A percentile compares a stretch with the other conserved stretches of the same genome.
Conservation (phyloP, 2,329 filamentous ascomycete species). For the Aureobasidium sp. region DNA sequence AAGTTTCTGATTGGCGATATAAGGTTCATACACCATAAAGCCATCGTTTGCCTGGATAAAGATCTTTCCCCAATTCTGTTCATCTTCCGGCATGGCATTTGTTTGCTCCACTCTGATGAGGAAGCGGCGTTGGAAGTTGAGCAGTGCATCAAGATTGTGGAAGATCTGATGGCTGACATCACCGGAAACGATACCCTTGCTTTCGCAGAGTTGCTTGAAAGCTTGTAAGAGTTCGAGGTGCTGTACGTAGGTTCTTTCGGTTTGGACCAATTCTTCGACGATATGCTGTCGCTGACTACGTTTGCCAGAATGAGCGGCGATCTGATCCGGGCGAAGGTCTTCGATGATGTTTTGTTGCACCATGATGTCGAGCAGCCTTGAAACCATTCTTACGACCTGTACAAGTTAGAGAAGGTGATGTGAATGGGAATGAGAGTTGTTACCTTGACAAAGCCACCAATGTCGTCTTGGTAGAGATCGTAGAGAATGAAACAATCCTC, state of each 20-base stretch:
- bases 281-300: slow-evolving; percentile 78
- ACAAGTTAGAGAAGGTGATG: slow-evolving; percentile 14
- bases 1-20: slow-evolving; percentile 92
- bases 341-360: slow-evolving; percentile 67
- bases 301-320: slow-evolving; percentile 40
- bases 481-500: slow-evolving; percentile 86
- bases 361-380: slow-evolving; percentile 81
- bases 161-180: slow-evolving; percentile 93
- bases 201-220: slow-evolving; percentile 82
- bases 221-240: slow-evolving; percentile 91
- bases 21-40: slow-evolving; percentile 91
- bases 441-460: slow-evolving; percentile 94
- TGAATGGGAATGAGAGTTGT: slow-evolving; percentile 19
- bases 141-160: slow-evolving; percentile 86
- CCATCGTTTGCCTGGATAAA: slow-evolving; percentile 79
- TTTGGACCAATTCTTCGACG: slow-evolving; percentile 84
- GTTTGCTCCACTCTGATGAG: slow-evolving; percentile 94
- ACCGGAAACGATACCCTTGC: slow-evolving; percentile 78
- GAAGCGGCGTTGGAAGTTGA: slow-evolving; percentile 93
- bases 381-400: slow-evolving; percentile 83
- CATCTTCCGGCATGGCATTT: slow-evolving; percentile 67
- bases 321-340: slow-evolving; percentile 49
- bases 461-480: slow-evolving; percentile 88
- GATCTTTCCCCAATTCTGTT: slow-evolving; percentile 91
- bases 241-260: slow-evolving; percentile 95